Evolutionary conservation across 1,139 yeast species (phyloP).

Genomic region (Candida sojae): DNA sequence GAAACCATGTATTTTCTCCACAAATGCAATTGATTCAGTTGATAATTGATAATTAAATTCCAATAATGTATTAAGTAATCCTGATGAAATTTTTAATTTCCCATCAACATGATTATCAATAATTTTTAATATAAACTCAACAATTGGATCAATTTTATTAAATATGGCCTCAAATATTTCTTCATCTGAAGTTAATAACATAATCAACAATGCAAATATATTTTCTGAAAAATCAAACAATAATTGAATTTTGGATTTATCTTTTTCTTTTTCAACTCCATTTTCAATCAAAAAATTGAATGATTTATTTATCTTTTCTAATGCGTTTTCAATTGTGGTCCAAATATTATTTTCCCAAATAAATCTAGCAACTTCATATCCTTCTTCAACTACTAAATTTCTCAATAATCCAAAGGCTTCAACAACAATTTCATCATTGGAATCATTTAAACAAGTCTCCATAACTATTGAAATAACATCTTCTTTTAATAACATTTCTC

Average conservation of each 20-base stretch:
- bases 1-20: constrained; percentile 27
- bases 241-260: constrained; percentile 46
- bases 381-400: constrained; percentile 81
- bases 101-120: constrained; percentile 31
- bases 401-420: constrained; percentile 81
- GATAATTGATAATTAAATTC: constrained; percentile 70
- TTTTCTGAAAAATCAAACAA: constrained; percentile 74
- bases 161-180: constrained; percentile 57
- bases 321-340: constrained; percentile 53
- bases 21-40: constrained; percentile 62
- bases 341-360: constrained; percentile 81
- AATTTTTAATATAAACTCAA: constrained; percentile 45
- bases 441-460: constrained; percentile 66
- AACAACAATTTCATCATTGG: constrained; percentile 71
- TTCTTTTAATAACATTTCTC: constrained; percentile 68
- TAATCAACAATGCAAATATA: constrained; percentile 65
- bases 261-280: constrained; percentile 24
- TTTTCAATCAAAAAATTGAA: constrained; percentile 40
- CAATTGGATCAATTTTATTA: constrained; percentile 38
- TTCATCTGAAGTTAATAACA: constrained; percentile 65
- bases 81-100: constrained; percentile 35
- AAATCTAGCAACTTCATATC: constrained; percentile 76
- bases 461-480: constrained; percentile 63
- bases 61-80: constrained; percentile 53
- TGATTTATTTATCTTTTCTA: constrained; percentile 51